Percentiles rank a stretch among this genome's conserved stretches.
Conservation (phyloP, 768 basidiomycete species). For the Xerocomus potaroensis region DNA sequence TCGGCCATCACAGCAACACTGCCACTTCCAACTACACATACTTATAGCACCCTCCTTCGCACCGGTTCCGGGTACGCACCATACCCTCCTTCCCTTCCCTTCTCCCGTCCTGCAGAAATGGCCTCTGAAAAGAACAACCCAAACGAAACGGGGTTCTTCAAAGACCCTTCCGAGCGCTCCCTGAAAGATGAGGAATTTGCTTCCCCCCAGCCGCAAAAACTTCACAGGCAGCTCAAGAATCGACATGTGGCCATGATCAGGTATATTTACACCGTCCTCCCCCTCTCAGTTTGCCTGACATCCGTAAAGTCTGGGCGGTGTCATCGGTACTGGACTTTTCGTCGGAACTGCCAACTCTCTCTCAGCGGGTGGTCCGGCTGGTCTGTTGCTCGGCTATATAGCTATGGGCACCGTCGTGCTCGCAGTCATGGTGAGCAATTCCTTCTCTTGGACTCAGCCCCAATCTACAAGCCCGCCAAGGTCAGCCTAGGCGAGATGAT, state of each 20-base stretch:
- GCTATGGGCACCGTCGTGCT: slow-evolving; percentile 65
- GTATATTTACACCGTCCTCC: slow-evolving; percentile 24
- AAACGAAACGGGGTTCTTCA: neutral
- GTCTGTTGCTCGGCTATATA: slow-evolving; percentile 68
- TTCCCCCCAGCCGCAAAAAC: slow-evolving; percentile 10
- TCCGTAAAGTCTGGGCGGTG: slow-evolving; percentile 52
- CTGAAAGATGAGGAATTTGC: slow-evolving; percentile 21
- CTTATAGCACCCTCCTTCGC: too few species aligned
- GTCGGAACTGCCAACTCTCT: slow-evolving; percentile 56
- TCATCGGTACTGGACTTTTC: slow-evolving; percentile 59
- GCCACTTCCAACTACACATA: slow-evolving; percentile 1
- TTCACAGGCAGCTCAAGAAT: slow-evolving; percentile 66
- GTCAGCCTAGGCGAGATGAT: slow-evolving; percentile 59
- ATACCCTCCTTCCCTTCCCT: too few species aligned
- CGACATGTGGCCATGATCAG: slow-evolving; percentile 83
- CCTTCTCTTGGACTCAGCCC: too few species aligned
- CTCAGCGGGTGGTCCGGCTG: slow-evolving; percentile 62
- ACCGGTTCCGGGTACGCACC: too few species aligned
- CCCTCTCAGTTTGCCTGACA: slow-evolving; percentile 3
- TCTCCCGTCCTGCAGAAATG: slow-evolving; percentile 1
- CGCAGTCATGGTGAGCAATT: slow-evolving; percentile 58
- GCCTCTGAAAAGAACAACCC: slow-evolving; percentile 20
- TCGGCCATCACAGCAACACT: neutral
- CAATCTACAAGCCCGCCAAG: slow-evolving; percentile 27
- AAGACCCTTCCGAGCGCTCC: slow-evolving; percentile 13